A percentile compares a stretch with the other conserved stretches of the same genome.
Evolutionary conservation across 371 early-diverging fungal species (phyloP).

Genomic region (Actinomortierella wolfii): DNA sequence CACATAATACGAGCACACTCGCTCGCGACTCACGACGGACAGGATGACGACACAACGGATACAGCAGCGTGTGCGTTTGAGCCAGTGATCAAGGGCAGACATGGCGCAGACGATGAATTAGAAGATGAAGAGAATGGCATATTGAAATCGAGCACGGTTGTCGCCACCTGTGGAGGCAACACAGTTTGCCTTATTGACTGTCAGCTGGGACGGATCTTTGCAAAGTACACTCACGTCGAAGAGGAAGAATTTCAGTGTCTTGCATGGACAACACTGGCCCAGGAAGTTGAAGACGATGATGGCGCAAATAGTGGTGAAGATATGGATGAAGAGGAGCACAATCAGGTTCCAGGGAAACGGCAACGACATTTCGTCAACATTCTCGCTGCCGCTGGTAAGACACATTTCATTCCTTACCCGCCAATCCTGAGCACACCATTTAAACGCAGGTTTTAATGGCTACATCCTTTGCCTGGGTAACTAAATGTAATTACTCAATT

Average conservation of each 20-base stretch:
- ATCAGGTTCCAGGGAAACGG: conserved; percentile 16
- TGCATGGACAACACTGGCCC: conserved; percentile 57
- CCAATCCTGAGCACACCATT: too few species aligned
- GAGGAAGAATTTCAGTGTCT: conserved; percentile 60
- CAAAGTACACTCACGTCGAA: conserved; percentile 62
- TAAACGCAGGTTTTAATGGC: background rate
- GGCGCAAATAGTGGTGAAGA: background rate
- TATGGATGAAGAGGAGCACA: conserved; percentile 1
- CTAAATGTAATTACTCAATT: background rate
- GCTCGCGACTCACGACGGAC: conserved; percentile 39
- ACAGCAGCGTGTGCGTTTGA: conserved; percentile 35
- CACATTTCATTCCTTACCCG: background rate
- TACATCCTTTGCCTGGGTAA: too few species aligned
- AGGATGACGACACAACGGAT: conserved; percentile 20
- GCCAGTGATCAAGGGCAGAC: conserved; percentile 14
- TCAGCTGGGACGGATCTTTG: conserved; percentile 50
- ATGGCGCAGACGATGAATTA: background rate
- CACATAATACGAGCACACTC: conserved; percentile 39
- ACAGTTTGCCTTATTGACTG: conserved; percentile 56
- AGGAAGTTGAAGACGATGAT: background rate
- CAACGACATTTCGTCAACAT: conserved; percentile 47
- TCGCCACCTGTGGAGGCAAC: conserved; percentile 57
- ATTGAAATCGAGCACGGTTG: conserved; percentile 22
- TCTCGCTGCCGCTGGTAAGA: conserved; percentile 54
- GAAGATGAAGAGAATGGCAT: conserved; percentile 4